Evolutionary conservation across 2,329 filamentous ascomycete genomes (phyloP).

Genomic region (Claviceps digitariae): DNA sequence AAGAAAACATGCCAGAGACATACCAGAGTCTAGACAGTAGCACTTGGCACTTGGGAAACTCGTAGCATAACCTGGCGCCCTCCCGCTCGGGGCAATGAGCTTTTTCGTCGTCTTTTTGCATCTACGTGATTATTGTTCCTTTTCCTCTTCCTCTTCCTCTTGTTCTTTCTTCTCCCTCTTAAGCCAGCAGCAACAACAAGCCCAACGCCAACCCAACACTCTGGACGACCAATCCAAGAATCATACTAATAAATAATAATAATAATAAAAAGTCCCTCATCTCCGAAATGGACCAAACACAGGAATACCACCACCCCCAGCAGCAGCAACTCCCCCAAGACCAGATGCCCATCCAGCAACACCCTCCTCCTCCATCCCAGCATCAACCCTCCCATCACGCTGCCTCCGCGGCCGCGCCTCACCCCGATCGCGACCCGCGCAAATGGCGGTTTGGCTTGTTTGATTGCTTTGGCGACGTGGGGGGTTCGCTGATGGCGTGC

Average conservation of each 20-base stretch:
- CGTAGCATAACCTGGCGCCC: background rate
- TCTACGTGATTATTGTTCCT: too few relatives aligned
- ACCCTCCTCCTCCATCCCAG: too few relatives aligned
- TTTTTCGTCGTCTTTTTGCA: background rate
- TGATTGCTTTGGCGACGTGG: slow-evolving; percentile 25
- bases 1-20: too few relatives aligned
- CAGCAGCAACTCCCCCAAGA: background rate
- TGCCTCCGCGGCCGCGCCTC: background rate
- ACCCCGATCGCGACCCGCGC: slow-evolving; percentile 7
- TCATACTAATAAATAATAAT: too few relatives aligned
- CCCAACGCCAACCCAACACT: background rate
- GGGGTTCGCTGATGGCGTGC: slow-evolving; percentile 23
- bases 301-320: background rate
- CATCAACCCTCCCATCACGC: background rate
- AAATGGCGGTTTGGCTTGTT: slow-evolving; percentile 26
- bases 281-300: background rate
- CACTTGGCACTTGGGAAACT: too few relatives aligned
- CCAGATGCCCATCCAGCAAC: background rate
- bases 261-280: too few relatives aligned
- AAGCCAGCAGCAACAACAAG: background rate
- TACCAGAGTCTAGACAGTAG: too few relatives aligned
- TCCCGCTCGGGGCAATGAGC: too few relatives aligned
- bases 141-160: too few relatives aligned
- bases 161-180: too few relatives aligned
- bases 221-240: too few relatives aligned